Percentiles rank a stretch among this genome's conserved stretches.
Evolutionary conservation across 495 filamentous ascomycete genomes (phyloP).

Genomic region (Penicillium salamii): DNA sequence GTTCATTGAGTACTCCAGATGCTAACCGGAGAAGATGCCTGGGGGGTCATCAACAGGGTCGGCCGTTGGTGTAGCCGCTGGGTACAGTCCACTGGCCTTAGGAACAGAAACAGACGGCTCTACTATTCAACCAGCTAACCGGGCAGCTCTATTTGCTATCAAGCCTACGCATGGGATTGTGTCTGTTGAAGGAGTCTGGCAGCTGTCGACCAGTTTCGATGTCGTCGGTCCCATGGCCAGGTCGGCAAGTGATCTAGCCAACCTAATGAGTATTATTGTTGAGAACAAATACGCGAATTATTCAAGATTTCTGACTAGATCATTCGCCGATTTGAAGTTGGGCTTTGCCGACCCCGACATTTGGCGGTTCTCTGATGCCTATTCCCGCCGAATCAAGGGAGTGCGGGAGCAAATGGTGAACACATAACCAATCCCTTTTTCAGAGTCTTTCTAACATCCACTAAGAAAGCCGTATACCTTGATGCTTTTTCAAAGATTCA

Average conservation of each 20-base stretch:
- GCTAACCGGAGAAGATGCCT: slow-evolving; percentile 23
- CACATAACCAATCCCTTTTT: too few species aligned
- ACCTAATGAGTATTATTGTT: slow-evolving; percentile 19
- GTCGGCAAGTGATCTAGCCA: slow-evolving; percentile 24
- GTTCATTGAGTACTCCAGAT: neutral
- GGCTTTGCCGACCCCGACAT: too few species aligned
- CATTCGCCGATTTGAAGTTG: slow-evolving; percentile 7
- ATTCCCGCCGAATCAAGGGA: too few species aligned
- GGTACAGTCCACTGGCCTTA: slow-evolving; percentile 40
- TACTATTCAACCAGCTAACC: slow-evolving; percentile 35
- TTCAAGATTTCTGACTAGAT: slow-evolving; percentile 1
- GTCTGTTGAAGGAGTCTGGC: slow-evolving; percentile 28
- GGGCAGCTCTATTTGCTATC: slow-evolving; percentile 42
- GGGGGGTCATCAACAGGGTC: slow-evolving; percentile 49
- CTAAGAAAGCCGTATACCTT: too few species aligned
- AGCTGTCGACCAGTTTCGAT: slow-evolving; percentile 27
- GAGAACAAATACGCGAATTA: neutral
- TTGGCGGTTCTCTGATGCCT: too few species aligned
- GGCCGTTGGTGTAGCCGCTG: slow-evolving; percentile 44
- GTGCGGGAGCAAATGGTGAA: too few species aligned
- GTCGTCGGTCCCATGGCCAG: slow-evolving; percentile 34
- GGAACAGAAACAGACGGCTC: slow-evolving; percentile 50
- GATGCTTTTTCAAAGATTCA: too few species aligned
- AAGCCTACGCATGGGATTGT: slow-evolving; percentile 31
- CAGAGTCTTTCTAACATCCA: too few species aligned